Evolutionary conservation across 2,329 filamentous ascomycete species (phyloP).

Genomic region (Colletotrichum sp.): DNA sequence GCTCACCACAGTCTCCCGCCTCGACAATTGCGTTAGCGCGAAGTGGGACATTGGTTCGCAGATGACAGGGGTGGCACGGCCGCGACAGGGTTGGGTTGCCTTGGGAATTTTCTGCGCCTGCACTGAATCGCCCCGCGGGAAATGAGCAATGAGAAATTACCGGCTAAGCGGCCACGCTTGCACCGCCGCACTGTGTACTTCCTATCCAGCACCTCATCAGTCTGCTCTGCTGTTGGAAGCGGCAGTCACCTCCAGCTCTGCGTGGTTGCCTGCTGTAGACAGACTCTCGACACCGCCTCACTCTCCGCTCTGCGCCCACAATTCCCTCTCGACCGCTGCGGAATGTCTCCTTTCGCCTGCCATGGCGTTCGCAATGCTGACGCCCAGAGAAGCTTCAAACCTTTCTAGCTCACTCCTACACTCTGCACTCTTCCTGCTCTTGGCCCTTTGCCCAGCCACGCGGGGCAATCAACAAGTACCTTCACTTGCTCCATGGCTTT

Average conservation of each 20-base stretch:
- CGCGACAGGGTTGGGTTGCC: background rate
- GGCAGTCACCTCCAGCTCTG: background rate
- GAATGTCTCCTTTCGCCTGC: background rate
- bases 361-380: background rate
- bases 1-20: background rate
- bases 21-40: slow-evolving; percentile 11
- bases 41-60: background rate
- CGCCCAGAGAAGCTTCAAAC: background rate
- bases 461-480: background rate
- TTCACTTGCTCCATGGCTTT: background rate
- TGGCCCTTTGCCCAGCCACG: background rate
- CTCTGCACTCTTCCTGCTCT: background rate
- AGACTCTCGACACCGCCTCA: background rate
- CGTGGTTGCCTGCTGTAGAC: background rate
- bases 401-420: background rate
- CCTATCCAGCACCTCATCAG: background rate
- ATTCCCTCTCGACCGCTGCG: background rate
- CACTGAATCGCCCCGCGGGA: slow-evolving; percentile 18
- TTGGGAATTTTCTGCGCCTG: slow-evolving; percentile 20
- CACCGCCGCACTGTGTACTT: slow-evolving; percentile 1
- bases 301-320: background rate
- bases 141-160: slow-evolving; percentile 20
- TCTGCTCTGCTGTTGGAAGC: background rate
- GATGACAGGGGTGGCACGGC: background rate
- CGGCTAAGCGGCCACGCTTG: background rate